Base-by-base conservation (phyloP, 495 filamentous ascomycete species). In the Tuber aestivum region DNA sequence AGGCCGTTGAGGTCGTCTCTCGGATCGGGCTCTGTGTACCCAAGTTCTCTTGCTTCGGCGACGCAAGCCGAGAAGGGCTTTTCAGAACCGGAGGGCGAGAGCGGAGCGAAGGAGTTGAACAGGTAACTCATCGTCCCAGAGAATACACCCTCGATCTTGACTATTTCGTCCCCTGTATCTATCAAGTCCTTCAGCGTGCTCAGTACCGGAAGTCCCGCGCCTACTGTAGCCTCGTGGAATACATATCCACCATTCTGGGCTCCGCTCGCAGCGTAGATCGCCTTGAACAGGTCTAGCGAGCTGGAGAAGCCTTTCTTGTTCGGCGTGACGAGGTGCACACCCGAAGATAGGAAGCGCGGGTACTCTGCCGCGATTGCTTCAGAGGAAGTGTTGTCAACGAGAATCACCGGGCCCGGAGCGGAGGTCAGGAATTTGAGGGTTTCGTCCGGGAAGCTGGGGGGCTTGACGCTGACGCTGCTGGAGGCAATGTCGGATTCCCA, bases 241-340 rank as follows among this genome's bases (percentile, higher is more conserved):
- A 97, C 86, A 74, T 91, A 90, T 16, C 93, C 93, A 41, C 90
- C 90, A 70, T 86, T 85, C 38, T 76, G 78, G 41, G 45, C 80
- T 75, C 61, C 83, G 79, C 79, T 84, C 72, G 90, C 90, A 27
- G 86, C 82, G 83, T 95, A 93, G 81, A 97, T 97, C 70, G 89
- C 88, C 77, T 92, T 86, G 93, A 94, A 99, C 70, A 97, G 86
- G 73, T 88, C 85, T 72, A 92, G 87, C 44, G 87, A 88, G 45
- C 89, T 88, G 4, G 92, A 95, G 85, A 99, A 98, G 7, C 92
- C 95, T 84, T 98, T 97, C 86, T 99, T 99, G 87, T 97, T 99
- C 21, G 95, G 94, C 0, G 95, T 98, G 44, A 97, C 94, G 83
- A 98, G 89, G 79, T 88, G 92, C 85, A 99, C 91, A 18, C 94